phyloP scores from a whole-genome alignment of 371 early-diverging fungal species.

The Mucor ambiguus region DNA sequence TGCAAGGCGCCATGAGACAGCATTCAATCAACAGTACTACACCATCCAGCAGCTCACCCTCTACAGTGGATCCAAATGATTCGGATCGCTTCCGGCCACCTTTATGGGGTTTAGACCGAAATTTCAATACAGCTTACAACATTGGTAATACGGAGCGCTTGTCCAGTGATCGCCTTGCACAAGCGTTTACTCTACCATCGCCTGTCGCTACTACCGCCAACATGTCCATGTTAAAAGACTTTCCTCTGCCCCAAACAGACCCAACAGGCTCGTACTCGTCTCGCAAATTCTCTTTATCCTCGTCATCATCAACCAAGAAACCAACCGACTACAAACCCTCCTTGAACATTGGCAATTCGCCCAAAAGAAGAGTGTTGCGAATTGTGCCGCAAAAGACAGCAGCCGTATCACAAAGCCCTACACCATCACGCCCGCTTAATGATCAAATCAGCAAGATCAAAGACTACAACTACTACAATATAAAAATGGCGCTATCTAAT shows the following conservation, averaged over 20 bases:
- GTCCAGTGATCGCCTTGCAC: not conserved
- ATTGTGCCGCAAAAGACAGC: constrained; percentile 21
- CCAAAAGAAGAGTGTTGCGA: constrained; percentile 18
- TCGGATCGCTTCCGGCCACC: not conserved
- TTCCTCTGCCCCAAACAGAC: not conserved
- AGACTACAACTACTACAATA: constrained; percentile 43
- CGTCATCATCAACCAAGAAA: not conserved
- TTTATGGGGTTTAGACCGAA: constrained; percentile 7
- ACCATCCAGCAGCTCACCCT: not conserved
- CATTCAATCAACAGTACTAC: not conserved
- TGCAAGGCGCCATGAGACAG: not conserved
- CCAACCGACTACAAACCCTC: not conserved
- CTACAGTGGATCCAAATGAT: not conserved
- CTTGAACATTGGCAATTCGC: not conserved
- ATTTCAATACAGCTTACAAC: constrained; percentile 5
- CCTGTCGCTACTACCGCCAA: not conserved
- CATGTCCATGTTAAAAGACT: not conserved
- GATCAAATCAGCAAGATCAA: constrained; percentile 22
- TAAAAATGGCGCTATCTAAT: constrained; percentile 25
- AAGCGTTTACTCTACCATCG: not conserved
- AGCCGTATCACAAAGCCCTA: not conserved
- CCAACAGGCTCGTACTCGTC: not conserved
- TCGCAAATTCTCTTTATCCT: not conserved
- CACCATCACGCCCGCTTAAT: not conserved
- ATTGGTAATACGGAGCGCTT: not conserved